A percentile compares a stretch with the other conserved stretches of the same genome.
phyloP scores from a whole-genome alignment of 345 rosid species.

The Chamaenerion angustifolium region DNA sequence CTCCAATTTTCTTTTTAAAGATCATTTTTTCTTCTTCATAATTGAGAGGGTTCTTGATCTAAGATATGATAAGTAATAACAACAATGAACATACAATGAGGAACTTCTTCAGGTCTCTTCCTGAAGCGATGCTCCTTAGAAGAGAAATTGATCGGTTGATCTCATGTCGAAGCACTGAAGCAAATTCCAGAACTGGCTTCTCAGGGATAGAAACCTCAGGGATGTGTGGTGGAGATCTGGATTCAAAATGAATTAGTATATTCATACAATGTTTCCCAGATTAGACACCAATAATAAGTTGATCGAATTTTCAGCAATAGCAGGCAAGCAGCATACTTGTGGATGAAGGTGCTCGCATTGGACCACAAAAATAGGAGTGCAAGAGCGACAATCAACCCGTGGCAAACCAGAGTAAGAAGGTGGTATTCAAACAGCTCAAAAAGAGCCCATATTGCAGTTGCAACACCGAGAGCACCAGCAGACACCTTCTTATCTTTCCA shows the following conservation, averaged over 20 bases:
- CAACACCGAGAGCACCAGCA: slow-evolving; percentile 25
- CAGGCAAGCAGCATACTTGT: slow-evolving; percentile 19
- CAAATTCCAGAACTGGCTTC: slow-evolving; percentile 53
- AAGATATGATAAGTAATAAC: neutral
- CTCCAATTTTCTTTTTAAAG: no score
- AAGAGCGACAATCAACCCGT: slow-evolving; percentile 20
- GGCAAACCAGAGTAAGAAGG: slow-evolving; percentile 30
- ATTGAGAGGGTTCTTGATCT: neutral
- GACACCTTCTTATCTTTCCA: slow-evolving; percentile 45
- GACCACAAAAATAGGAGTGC: slow-evolving; percentile 36
- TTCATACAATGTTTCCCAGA: neutral
- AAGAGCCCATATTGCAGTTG: slow-evolving; percentile 26
- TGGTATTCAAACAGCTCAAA: slow-evolving; percentile 32
- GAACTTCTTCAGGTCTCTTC: slow-evolving; percentile 85
- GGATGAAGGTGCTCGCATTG: slow-evolving; percentile 28
- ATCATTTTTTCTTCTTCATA: no score
- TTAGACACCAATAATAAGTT: neutral
- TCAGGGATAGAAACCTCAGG: slow-evolving; percentile 60
- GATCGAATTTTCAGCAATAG: no score
- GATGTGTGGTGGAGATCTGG: slow-evolving; percentile 58
- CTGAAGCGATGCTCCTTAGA: slow-evolving; percentile 71
- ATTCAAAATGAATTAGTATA: neutral
- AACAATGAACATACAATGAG: slow-evolving; percentile 31
- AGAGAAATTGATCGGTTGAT: slow-evolving; percentile 37
- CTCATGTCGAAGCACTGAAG: slow-evolving; percentile 53